Base-by-base conservation (phyloP, 768 basidiomycete genomes). In the Russula compacta region DNA sequence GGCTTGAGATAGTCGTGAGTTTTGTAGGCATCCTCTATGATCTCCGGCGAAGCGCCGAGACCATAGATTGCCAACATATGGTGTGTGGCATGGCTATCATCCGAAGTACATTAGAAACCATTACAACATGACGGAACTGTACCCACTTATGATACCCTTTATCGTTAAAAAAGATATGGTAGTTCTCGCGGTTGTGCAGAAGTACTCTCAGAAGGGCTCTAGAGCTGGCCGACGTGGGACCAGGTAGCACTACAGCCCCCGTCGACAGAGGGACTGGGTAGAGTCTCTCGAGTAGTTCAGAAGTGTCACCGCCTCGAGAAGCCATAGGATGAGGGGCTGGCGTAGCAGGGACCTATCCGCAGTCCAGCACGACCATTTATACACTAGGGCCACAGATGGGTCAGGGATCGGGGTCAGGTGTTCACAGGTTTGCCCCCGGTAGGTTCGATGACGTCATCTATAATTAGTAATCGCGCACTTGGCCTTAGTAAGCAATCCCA, bases 51-150 rank as follows among this genome's bases (percentile, higher is more conserved):
- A 0, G 79, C 86, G 2, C 87, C 87, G 11, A 89, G 70, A 0
- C 77, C 75, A 75, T 82, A 88, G 2, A 83, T 76, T 6, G 84
- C 83, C 29, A 85, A 70, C 19, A 80, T 64, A 29, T 80, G 82
- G 64, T 87, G 85, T 4, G 80, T 73, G 38, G 79, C 71, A 71
- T 88, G 86, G 58, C 81, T 82, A 50, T 53, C 4, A 61, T 19
- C 19, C 15, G 8, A 42, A 12, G 35, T 21, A 11, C 29, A 5
- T 29, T 35, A 53, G 59, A 36, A 24, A 32, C 11, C 15, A 17
- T 3, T 11, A 39, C 11, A n/a, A 42, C 15, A n/a, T 46, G 17
- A 47, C 11, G 38, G 38, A 55, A 48, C 38, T 38, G 39, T 2
- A 66, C 71, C 46, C 66, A 73, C 70, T 71, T 73, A 65, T 72